phyloP scores from a whole-genome alignment of 148 eudicot species.

The Arctostaphylos glauca region DNA sequence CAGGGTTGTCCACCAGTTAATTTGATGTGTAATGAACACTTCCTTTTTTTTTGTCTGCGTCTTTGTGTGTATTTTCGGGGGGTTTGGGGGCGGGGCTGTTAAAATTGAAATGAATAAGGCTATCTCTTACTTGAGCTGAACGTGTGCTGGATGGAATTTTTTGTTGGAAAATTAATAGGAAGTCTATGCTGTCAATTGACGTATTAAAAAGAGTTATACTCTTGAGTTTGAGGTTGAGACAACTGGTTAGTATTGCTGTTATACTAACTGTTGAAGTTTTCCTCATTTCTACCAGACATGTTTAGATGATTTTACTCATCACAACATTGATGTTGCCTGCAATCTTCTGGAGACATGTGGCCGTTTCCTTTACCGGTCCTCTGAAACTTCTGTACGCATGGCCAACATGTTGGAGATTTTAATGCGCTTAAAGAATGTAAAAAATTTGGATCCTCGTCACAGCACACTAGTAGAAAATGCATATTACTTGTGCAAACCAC shows the following conservation, averaged over 20 bases:
- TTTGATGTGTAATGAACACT: too few species aligned
- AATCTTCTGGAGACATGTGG: constrained; percentile 99
- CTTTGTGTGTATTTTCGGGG: too few species aligned
- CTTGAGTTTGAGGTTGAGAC: too few species aligned
- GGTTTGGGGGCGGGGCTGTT: neutral
- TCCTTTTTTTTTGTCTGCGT: too few species aligned
- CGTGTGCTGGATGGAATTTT: neutral
- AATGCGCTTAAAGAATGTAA: constrained; percentile 95
- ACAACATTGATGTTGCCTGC: constrained; percentile 98
- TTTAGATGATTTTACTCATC: constrained; percentile 94
- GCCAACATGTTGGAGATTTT: constrained; percentile 94
- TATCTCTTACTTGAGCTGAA: neutral
- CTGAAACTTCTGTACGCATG: constrained; percentile 92
- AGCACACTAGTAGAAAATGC: constrained; percentile 99
- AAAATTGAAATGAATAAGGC: neutral
- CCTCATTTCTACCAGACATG: constrained; percentile 55
- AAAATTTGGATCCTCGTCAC: constrained; percentile 98
- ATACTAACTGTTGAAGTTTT: constrained; percentile 9
- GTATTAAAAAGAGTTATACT: too few species aligned
- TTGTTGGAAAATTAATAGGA: neutral
- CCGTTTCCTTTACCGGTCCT: constrained; percentile 88
- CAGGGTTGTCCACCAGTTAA: neutral
- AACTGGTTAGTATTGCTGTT: neutral
- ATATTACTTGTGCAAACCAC: constrained; percentile 94
- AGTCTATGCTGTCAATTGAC: neutral